Evolutionary conservation across 257 asterid species (phyloP), one percentile per base, ranked within the genome.

Genomic region (Penstemon davidsonii): DNA sequence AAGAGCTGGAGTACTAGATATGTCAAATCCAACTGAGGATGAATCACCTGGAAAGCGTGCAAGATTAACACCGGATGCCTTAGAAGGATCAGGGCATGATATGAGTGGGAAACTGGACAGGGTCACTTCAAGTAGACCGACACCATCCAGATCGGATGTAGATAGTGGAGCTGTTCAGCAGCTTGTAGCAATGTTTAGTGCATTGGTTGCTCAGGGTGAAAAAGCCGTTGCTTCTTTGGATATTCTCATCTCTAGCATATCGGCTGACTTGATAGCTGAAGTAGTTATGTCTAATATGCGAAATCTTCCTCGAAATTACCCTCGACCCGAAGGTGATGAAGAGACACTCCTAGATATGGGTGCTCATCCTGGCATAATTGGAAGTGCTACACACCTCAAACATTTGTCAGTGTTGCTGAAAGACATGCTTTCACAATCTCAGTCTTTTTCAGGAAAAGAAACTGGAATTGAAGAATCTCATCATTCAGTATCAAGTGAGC

Each of bases 131-230:
- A 71, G 85, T 69, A 83, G 73, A 76, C 64, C 73, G 57, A 65
- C 77, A 38, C 72, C 88, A 68, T 75, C 74, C 40, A 72, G 72
- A 73, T 53, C 82, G 55, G 88, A 76, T 76, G 79, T 68, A 66
- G 96, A 88, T 64, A 86, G 80, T 82, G 96, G 93, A 63, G 88
- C 96, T 50, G 96, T 89, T 54, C 96, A 84, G 84, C 99, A 87
- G 82, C 96, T 91, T 78, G 96, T 94, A 71, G 92, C 96, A 50
- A 91, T 94, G 99, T 94, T 94, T 82, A 86, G 91, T 67, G 86
- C 82, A 47, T 79, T 91, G 79, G 96, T 84, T 82, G 99, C 95
- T 70, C 97, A 88, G 89, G 99, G 99, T 73, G 99, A 91, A 77
- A 88, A 86, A 75, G 96, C 96, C 0, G 86, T 74, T 70, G 83